These are phyloP conservation scores for Puccinia triticina DNA, from an alignment of 1,284 basidiomycete genomes.

Conservation along the genomic window DNA sequence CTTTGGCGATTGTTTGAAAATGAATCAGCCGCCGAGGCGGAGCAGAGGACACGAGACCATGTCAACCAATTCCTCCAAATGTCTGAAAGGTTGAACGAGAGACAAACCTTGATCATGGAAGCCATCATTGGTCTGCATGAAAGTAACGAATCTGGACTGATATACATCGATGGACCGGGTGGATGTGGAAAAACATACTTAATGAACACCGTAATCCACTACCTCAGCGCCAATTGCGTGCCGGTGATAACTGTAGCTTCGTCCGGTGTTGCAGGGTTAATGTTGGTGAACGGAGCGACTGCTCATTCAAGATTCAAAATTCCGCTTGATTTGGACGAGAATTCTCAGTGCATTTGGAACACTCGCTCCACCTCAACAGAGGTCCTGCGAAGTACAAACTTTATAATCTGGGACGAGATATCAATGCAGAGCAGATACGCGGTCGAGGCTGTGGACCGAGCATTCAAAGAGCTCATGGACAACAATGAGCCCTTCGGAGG, in stretches of 20 bases:
- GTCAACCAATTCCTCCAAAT: too few relatives aligned
- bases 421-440: constrained; percentile 14
- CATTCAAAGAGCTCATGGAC: neutral
- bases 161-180: too few relatives aligned
- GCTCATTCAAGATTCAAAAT: constrained; percentile 64
- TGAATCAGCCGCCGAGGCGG: too few relatives aligned
- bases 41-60: too few relatives aligned
- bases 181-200: too few relatives aligned
- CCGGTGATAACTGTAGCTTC: constrained; percentile 52
- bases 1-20: too few relatives aligned
- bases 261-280: constrained; percentile 64
- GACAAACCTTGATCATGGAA: too few relatives aligned
- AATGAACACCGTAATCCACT: constrained; percentile 2
- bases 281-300: constrained; percentile 63
- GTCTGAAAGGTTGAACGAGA: too few relatives aligned
- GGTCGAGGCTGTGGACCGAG: constrained; percentile 24
- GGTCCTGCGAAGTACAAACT: neutral
- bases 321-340: constrained; percentile 54
- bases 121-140: too few relatives aligned
- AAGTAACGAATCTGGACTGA: too few relatives aligned
- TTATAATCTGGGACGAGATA: constrained; percentile 30
- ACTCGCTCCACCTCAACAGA: too few relatives aligned
- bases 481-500: neutral
- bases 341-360: neutral
- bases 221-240: neutral